Percentiles rank a stretch among this genome's conserved stretches.
Evolutionary conservation across 2,329 filamentous ascomycete species (phyloP).

Genomic region (Colletotrichum sp.): DNA sequence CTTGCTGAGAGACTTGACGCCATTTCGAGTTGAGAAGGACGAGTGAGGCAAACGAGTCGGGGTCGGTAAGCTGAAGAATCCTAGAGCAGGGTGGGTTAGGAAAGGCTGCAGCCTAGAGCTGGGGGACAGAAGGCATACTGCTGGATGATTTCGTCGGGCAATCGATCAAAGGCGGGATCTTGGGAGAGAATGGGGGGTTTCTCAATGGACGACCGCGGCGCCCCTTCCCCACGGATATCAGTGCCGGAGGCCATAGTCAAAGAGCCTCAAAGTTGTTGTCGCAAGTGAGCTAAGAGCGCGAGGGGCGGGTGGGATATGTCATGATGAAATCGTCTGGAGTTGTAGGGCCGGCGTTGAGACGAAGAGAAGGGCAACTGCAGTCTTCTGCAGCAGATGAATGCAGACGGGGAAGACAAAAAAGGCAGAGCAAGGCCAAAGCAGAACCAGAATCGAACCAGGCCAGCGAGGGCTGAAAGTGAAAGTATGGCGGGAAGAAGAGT

Average conservation of each 20-base stretch:
- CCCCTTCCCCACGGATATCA: background rate
- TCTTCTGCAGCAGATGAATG: background rate
- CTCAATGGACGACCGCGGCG: conserved; percentile 31
- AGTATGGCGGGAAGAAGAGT: background rate
- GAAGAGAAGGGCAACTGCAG: conserved; percentile 5
- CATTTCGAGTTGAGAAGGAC: conserved; percentile 70
- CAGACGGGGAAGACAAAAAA: background rate
- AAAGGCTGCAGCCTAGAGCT: background rate
- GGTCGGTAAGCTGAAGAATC: conserved; percentile 64
- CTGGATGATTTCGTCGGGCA: conserved; percentile 74
- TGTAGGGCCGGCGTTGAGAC: conserved; percentile 13
- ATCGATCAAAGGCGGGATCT: conserved; percentile 52
- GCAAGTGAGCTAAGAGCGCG: conserved; percentile 8
- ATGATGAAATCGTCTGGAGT: conserved; percentile 19
- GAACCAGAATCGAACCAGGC: background rate
- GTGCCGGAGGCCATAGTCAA: conserved; percentile 7
- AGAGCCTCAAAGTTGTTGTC: background rate
- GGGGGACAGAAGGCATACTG: conserved; percentile 53
- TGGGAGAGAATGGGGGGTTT: conserved; percentile 34
- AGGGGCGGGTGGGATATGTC: background rate
- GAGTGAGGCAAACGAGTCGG: conserved; percentile 71
- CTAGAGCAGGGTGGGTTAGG: conserved; percentile 38
- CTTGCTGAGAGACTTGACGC: conserved; percentile 66
- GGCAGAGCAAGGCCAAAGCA: background rate
- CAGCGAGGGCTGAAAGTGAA: background rate